Percentiles rank a stretch among this genome's conserved stretches.
Conservation (phyloP, 805 yeast genomes). For the Candida pini region DNA sequence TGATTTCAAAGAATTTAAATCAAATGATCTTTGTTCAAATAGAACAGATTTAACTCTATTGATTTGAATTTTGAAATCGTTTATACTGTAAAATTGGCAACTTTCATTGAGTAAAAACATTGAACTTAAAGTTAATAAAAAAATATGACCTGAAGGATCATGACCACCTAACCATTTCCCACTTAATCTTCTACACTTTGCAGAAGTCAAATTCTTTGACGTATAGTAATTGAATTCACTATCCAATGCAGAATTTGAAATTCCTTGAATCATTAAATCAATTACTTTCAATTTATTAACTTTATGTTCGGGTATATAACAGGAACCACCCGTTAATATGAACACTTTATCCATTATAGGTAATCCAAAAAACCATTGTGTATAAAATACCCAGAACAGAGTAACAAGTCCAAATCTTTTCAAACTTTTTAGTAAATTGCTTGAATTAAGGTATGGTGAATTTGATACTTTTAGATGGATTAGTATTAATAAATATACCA, state of each 20-base stretch:
- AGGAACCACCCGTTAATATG: slow-evolving; percentile 75
- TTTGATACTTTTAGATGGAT: slow-evolving; percentile 2
- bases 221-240: slow-evolving; percentile 4
- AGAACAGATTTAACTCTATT: slow-evolving; percentile 1
- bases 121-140: slow-evolving; percentile 63
- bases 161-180: slow-evolving; percentile 83
- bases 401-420: slow-evolving; percentile 53
- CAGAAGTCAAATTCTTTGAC: slow-evolving; percentile 27
- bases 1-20: slow-evolving; percentile 1
- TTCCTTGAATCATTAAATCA: not conserved
- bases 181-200: slow-evolving; percentile 49
- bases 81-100: slow-evolving; percentile 14
- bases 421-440: slow-evolving; percentile 15
- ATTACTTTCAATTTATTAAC: no score
- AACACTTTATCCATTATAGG: slow-evolving; percentile 90
- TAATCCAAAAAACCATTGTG: slow-evolving; percentile 81
- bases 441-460: not conserved
- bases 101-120: slow-evolving; percentile 64
- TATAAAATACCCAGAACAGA: slow-evolving; percentile 76
- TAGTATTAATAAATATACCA: slow-evolving; percentile 28
- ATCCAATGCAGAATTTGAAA: no score
- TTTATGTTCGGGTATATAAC: no score
- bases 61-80: slow-evolving; percentile 10
- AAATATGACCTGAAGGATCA: slow-evolving; percentile 94
- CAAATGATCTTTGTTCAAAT: not conserved